Conservation (phyloP, 2,329 filamentous ascomycete genomes). For the Colletotrichum sidae region DNA sequence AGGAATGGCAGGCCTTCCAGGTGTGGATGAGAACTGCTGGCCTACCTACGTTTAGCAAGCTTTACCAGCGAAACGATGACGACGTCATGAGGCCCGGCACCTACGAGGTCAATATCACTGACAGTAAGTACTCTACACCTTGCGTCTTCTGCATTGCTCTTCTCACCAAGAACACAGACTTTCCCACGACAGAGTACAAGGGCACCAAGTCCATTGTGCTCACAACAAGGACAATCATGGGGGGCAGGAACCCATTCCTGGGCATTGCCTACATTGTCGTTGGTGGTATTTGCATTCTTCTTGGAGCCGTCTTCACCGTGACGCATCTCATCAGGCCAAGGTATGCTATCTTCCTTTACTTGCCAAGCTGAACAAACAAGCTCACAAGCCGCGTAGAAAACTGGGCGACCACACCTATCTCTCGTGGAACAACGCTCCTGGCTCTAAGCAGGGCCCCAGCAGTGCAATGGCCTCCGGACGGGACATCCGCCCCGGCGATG, state of each 20-base stretch:
- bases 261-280: conserved; percentile 97
- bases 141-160: too few species aligned
- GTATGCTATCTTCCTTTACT: conserved; percentile 54
- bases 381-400: conserved; percentile 70
- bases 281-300: conserved; percentile 89
- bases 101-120: conserved; percentile 81
- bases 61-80: conserved; percentile 85
- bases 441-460: conserved; percentile 55
- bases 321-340: conserved; percentile 92
- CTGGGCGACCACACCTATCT: conserved; percentile 97
- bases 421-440: conserved; percentile 83
- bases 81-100: conserved; percentile 74
- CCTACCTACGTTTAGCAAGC: conserved; percentile 92
- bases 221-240: conserved; percentile 91
- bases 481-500: conserved; percentile 60
- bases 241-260: conserved; percentile 93
- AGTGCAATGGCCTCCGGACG: conserved; percentile 67
- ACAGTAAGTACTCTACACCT: conserved; percentile 71
- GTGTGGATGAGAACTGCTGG: conserved; percentile 99
- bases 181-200: conserved; percentile 81
- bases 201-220: conserved; percentile 92
- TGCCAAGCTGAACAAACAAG: conserved; percentile 7
- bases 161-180: conserved; percentile 66
- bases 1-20: conserved; percentile 86
- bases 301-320: conserved; percentile 88